Evolutionary conservation across 805 yeast genomes (phyloP), one percentile per base, ranked within the genome.

Genomic region (Nadsonia fulvescens): DNA sequence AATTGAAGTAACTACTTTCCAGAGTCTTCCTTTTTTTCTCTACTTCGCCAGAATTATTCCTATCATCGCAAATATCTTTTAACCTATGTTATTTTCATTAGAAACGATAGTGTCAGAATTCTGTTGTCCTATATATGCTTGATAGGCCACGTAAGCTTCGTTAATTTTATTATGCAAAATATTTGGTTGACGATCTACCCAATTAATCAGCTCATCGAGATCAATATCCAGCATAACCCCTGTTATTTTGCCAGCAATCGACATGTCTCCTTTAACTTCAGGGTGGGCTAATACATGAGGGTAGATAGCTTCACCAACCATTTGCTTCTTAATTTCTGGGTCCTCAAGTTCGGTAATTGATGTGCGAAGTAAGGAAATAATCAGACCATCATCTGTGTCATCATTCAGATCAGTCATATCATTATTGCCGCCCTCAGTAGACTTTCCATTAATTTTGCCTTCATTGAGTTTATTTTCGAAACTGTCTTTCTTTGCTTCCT

Each of bases 181-280:
- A 43, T 73, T 61, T 42, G 67, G 77, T 37, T 77, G 91, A 50
- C 79, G 81, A 47, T 75, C 82, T 51, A 83, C 66, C 63, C 83
- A 66, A 35, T 75, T 70, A 47, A 79, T 60, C 43, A 83, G 74
- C 56, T 79, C 91, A 44, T 69, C 70, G 51, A 72, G 73, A 46
- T 81, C 83, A 62, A 81, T 70, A 51, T 81, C 92, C 53, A 83
- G 66, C 65, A 83, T 68, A 86, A 83, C 79, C 58, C 94, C 94
- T 36, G 95, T 83, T 47, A 83, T 72, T 57, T 75, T 77, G 61
- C 91, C 91, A 39, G 93, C 93, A 43, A 89, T 75, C n/a, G 34
- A 41, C 52, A 73, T 83, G 36, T 76, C 70, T 42, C 74, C 82
- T 40, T 68, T 66, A 37, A 82, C 75, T 55, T 73, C 70, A 37